These are phyloP conservation scores for Castanospermum australe DNA, from an alignment of 306 rosid genomes.

Conservation along the genomic window DNA sequence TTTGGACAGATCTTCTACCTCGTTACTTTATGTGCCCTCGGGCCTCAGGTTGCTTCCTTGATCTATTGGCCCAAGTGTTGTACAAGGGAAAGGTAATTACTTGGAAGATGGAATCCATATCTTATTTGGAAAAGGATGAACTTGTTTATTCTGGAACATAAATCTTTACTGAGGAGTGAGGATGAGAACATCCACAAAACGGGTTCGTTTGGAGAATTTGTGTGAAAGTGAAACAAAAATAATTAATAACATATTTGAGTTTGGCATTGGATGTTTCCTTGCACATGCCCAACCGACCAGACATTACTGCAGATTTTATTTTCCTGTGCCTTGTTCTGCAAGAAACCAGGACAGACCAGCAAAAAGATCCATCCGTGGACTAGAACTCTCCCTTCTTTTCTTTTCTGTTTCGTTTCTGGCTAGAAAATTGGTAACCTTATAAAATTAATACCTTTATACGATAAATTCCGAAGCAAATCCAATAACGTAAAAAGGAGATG, in stretches of 20 bases:
- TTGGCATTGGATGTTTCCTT: slow-evolving; percentile 12
- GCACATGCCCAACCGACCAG: slow-evolving; percentile 21
- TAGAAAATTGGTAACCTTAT: background rate
- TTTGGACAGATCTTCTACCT: slow-evolving; percentile 8
- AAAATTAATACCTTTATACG: too few species aligned
- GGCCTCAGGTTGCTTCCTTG: background rate
- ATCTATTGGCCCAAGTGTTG: background rate
- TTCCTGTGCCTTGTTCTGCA: slow-evolving; percentile 22
- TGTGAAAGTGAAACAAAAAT: slow-evolving; percentile 1
- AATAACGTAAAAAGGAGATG: background rate
- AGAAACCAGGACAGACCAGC: background rate
- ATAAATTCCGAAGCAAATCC: background rate
- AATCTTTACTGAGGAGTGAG: background rate
- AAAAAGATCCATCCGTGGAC: background rate
- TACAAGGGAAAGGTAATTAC: background rate
- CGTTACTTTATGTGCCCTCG: background rate
- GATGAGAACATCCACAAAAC: background rate
- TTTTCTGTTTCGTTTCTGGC: slow-evolving; percentile 13
- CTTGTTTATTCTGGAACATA: background rate
- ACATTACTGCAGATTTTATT: slow-evolving; percentile 3
- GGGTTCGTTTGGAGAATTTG: background rate
- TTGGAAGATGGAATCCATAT: slow-evolving; percentile 7
- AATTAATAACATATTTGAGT: slow-evolving; percentile 9
- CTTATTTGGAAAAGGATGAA: background rate
- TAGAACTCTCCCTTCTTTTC: background rate